Evolutionary conservation across 371 early-diverging fungal species (phyloP), one percentile per base, ranked within the genome.

Genomic region (Synchytrium microbalum): DNA sequence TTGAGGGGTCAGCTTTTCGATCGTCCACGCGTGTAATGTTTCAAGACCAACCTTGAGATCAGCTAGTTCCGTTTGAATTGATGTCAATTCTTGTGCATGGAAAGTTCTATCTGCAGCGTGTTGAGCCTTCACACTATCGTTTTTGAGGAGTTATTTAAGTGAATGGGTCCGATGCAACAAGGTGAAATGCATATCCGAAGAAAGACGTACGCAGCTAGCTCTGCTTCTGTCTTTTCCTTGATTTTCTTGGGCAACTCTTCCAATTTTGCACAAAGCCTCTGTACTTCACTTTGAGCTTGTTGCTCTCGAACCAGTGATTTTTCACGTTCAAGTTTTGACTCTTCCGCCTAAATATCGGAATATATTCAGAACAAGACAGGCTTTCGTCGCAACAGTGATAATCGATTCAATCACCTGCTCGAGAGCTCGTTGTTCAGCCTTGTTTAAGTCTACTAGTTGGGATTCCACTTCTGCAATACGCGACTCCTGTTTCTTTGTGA

Each of bases 31-130:
- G 19, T 32, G 24, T 54, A 26, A 13, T 32, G 30, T 31, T 0
- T n/a, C 1, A 29, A 64, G 60, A 30, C 8, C 8, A 2, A 72
- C 73, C 65, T 75, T 70, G 16, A 74, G 16, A n/a, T 67, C 59
- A 10, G 74, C 59, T 24, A 63, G 55, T 3, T 38, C 46, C 0
- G 65, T 29, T 63, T 78, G 75, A 32, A 78, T 67, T n/a, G 33
- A 54, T 1, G 65, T 16, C 26, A 73, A 68, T 46, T 78, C 74
- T 14, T 71, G 69, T 2, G 61, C 65, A 1, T 65, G 60, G 30
- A 63, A 62, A 14, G 62, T 57, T 0, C 69, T 57, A 24, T 78
- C 64, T 31, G 74, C 53, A 10, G 69, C 75, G 0, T 33, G 27
- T 33, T 72, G 74, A 10, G 64, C 66, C 54, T 72, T 70, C 61